Evolutionary conservation across 805 yeast species (phyloP).

Genomic region (Kluyveromyces dobzhanskii): DNA sequence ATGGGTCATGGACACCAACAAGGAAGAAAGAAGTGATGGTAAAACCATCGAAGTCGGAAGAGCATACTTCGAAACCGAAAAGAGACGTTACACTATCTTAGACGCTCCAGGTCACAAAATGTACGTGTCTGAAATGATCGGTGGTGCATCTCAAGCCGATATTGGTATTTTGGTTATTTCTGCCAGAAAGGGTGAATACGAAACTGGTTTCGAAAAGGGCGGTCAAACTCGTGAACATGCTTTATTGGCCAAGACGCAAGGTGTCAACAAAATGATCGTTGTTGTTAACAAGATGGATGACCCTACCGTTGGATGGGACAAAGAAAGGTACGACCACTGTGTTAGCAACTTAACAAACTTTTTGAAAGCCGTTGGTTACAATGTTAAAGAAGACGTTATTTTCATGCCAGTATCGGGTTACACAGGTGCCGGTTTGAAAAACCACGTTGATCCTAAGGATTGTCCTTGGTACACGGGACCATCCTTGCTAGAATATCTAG

Average conservation of each 20-base stretch:
- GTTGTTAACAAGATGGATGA: slow-evolving; percentile 99
- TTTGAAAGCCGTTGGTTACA: slow-evolving; percentile 85
- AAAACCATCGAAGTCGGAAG: slow-evolving; percentile 98
- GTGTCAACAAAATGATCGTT: slow-evolving; percentile 88
- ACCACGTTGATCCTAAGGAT: slow-evolving; percentile 56
- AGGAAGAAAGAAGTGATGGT: slow-evolving; percentile 98
- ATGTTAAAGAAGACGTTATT: slow-evolving; percentile 69
- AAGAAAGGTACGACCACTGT: slow-evolving; percentile 95
- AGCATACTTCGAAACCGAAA: slow-evolving; percentile 95
- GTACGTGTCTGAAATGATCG: slow-evolving; percentile 98
- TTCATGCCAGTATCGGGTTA: slow-evolving; percentile 98
- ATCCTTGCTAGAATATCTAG: slow-evolving; percentile 81
- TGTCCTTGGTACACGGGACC: slow-evolving; percentile 97
- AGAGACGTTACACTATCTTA: slow-evolving; percentile 93
- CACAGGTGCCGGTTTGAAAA: slow-evolving; percentile 95
- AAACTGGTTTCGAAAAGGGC: slow-evolving; percentile 97
- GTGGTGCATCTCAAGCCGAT: slow-evolving; percentile 99
- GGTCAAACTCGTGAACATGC: slow-evolving; percentile 99
- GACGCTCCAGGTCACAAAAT: slow-evolving; percentile 99
- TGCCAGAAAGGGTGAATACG: slow-evolving; percentile 99
- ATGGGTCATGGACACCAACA: slow-evolving; percentile 99
- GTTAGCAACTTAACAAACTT: slow-evolving; percentile 67
- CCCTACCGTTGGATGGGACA: slow-evolving; percentile 91
- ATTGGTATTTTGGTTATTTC: slow-evolving; percentile 95
- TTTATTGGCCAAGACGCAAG: slow-evolving; percentile 93